Base-by-base conservation (phyloP, 139 green algal species). In the Chlamydomonas sp. region DNA sequence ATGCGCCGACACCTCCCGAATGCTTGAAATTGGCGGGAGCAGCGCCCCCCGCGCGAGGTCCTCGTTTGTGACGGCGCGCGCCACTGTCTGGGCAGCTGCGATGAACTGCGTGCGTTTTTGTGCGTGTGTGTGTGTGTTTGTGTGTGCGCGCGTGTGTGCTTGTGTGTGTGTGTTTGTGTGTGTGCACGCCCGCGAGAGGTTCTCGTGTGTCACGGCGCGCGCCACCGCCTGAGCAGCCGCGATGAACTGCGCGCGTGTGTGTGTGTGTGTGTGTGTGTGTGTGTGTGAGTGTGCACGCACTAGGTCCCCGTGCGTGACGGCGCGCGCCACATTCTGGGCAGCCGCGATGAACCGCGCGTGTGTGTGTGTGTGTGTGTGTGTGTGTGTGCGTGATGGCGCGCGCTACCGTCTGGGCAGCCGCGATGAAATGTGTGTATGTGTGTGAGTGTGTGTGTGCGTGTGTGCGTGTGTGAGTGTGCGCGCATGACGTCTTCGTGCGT, bases 401-500 rank as follows among this genome's bases (percentile, higher is more conserved):
- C 0, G 88, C 82, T 26, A 96, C 79, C 13, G 88, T 81, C 70
- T 92, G 80, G 0, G 84, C 89, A 5, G 88, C 87, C 0, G 87
- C 82, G 36, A 95, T 81, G 68, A 93, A 86, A 77, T 93, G 89
- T n/a, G n/a, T n/a, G n/a, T n/a, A n/a, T n/a, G n/a, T n/a, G n/a
- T n/a, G n/a, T n/a, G n/a, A n/a, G n/a, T n/a, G n/a, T n/a, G n/a
- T n/a, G n/a, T n/a, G n/a, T n/a, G n/a, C n/a, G n/a, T n/a, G n/a
- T n/a, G n/a, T n/a, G n/a, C n/a, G n/a, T n/a, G n/a, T n/a, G n/a
- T n/a, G n/a, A n/a, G n/a, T n/a, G n/a, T 0, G 89, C 90, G 5
- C 5, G 34, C 0, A 67, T 68, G 8, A 80, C 39, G 35, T 92
- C 87, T 29, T 72, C 29, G 24, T 35, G 20, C 5, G 73, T 71